Evolutionary conservation across 2,329 filamentous ascomycete species (phyloP).

Genomic region (Microthyrium microscopicum): DNA sequence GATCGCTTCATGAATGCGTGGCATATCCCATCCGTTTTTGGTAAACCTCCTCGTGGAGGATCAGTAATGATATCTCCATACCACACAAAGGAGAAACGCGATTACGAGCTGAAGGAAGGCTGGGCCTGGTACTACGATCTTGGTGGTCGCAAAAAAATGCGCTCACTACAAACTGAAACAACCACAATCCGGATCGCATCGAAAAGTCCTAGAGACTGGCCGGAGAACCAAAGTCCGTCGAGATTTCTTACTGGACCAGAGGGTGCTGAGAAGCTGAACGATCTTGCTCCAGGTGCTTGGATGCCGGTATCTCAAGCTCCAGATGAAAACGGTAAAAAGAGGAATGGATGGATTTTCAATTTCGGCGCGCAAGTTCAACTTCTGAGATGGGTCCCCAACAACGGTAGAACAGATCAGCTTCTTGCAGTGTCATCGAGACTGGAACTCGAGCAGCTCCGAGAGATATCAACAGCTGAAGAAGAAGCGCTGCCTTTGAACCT

Average conservation of each 20-base stretch:
- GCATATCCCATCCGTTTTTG: slow-evolving; percentile 29
- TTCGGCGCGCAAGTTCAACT: slow-evolving; percentile 36
- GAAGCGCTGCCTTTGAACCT: too few relatives aligned
- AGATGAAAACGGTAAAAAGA: slow-evolving; percentile 9
- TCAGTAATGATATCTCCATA: slow-evolving; percentile 28
- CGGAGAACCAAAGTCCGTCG: too few relatives aligned
- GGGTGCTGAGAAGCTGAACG: slow-evolving; percentile 23
- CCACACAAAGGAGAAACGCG: slow-evolving; percentile 22
- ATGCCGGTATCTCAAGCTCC: slow-evolving; percentile 11
- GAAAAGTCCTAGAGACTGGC: neutral
- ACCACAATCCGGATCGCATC: slow-evolving; percentile 17
- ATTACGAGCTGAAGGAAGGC: slow-evolving; percentile 27
- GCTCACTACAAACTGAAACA: slow-evolving; percentile 27
- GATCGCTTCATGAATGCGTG: slow-evolving; percentile 35
- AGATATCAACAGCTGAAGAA: too few relatives aligned
- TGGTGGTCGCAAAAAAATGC: slow-evolving; percentile 25
- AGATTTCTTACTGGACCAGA: slow-evolving; percentile 35
- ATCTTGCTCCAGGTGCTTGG: slow-evolving; percentile 27
- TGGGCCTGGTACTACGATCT: slow-evolving; percentile 38
- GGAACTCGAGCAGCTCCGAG: too few relatives aligned
- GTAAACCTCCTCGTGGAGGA: slow-evolving; percentile 17
- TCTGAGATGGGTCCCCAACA: slow-evolving; percentile 27
- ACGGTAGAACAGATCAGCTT: slow-evolving; percentile 34
- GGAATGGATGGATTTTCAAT: slow-evolving; percentile 39
- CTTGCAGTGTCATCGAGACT: too few relatives aligned